Conservation (phyloP, 2,329 filamentous ascomycete species). For the Lasiodiplodia sp. region DNA sequence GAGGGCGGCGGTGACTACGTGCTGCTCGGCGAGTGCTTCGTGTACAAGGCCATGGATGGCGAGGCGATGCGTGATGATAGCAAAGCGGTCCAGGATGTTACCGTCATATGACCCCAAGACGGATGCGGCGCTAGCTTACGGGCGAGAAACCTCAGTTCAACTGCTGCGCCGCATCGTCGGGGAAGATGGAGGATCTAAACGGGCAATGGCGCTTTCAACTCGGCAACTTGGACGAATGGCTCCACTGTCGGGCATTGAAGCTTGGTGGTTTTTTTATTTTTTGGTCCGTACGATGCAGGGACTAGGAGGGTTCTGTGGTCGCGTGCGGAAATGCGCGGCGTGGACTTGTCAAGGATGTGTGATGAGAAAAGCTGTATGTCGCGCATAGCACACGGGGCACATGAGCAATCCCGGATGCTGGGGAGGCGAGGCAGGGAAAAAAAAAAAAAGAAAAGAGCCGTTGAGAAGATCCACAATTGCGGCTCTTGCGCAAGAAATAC, state of each 20-base stretch:
- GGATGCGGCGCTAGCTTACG: not conserved
- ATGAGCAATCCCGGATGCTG: constrained; percentile 21
- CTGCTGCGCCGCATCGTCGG: constrained; percentile 8
- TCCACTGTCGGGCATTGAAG: constrained; percentile 4
- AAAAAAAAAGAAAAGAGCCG: constrained; percentile 1
- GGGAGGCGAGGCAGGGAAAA: constrained; percentile 1
- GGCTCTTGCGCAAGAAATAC: constrained; percentile 19
- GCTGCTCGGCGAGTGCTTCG: constrained; percentile 30
- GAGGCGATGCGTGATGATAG: constrained; percentile 25
- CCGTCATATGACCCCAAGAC: constrained; percentile 25
- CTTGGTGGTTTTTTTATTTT: not conserved
- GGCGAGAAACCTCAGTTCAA: not conserved
- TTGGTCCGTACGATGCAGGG: not conserved
- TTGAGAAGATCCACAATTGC: constrained; percentile 25
- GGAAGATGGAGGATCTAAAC: not conserved
- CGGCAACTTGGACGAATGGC: not conserved
- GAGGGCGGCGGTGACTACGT: constrained; percentile 10
- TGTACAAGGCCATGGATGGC: constrained; percentile 29
- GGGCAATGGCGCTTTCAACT: not conserved
- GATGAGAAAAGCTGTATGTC: constrained; percentile 10
- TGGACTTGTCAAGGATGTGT: not conserved
- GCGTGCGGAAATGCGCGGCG: constrained; percentile 15
- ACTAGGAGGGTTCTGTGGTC: not conserved
- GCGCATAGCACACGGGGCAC: constrained; percentile 21
- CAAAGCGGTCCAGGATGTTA: constrained; percentile 24